These are phyloP conservation scores for Boletus mariae DNA, from an alignment of 1,284 basidiomycete species.

Conservation along the genomic window DNA sequence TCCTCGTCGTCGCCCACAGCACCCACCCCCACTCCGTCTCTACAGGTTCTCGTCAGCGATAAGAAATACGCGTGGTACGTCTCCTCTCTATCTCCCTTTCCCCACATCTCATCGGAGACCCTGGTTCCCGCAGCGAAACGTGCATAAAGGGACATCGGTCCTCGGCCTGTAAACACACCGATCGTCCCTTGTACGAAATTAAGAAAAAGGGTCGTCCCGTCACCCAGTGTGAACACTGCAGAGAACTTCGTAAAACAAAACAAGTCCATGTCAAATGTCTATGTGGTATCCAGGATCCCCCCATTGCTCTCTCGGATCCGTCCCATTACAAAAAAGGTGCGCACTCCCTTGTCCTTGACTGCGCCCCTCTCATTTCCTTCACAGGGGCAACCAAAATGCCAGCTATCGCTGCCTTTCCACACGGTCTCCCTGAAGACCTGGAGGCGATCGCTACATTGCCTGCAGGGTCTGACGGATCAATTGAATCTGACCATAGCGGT, in stretches of 20 bases:
- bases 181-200: conserved; percentile 74
- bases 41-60: conserved; percentile 69
- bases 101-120: conserved; percentile 5
- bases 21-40: conserved; percentile 1
- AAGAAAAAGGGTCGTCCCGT: conserved; percentile 80
- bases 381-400: conserved; percentile 53
- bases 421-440: conserved; percentile 63
- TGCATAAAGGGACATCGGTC: conserved; percentile 84
- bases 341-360: conserved; percentile 20
- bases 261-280: conserved; percentile 70
- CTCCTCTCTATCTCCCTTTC: conserved; percentile 2
- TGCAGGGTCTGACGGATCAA: conserved; percentile 39
- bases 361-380: not conserved
- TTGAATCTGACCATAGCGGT: conserved; percentile 53
- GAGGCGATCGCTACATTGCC: conserved; percentile 55
- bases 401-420: conserved; percentile 65
- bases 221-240: conserved; percentile 77
- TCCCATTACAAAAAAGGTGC: conserved; percentile 55
- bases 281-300: conserved; percentile 43
- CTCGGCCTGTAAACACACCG: conserved; percentile 71
- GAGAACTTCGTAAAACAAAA: conserved; percentile 72
- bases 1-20: not conserved
- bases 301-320: conserved; percentile 29
- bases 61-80: conserved; percentile 80
- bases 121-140: conserved; percentile 52